A percentile compares a stretch with the other conserved stretches of the same genome.
phyloP scores from a whole-genome alignment of 192 early-diverging fungal genomes.

The Umbelopsis sp. region DNA sequence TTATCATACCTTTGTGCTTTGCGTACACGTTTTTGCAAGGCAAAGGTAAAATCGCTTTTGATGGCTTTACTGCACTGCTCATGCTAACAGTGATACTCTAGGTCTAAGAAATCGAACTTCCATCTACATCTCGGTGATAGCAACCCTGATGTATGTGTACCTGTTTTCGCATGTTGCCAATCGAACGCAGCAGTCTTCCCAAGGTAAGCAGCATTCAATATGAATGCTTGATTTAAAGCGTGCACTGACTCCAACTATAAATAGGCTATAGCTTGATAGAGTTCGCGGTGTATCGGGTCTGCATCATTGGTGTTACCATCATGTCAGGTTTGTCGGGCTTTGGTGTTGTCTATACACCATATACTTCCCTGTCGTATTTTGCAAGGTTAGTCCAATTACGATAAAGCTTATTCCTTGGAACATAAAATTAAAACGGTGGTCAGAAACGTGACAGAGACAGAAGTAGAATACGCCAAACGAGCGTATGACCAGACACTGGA shows the following conservation, averaged over 20 bases:
- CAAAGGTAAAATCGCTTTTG: constrained; percentile 8
- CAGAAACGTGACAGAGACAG: constrained; percentile 50
- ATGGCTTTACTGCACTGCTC: too few species aligned
- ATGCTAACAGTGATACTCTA: not conserved
- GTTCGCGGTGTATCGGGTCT: constrained; percentile 79
- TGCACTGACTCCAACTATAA: not conserved
- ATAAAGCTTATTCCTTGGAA: not conserved
- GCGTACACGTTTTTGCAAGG: constrained; percentile 59
- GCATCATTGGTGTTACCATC: constrained; percentile 89
- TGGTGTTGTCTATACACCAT: constrained; percentile 92
- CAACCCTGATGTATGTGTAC: constrained; percentile 17
- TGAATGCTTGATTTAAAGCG: not conserved
- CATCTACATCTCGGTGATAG: not conserved
- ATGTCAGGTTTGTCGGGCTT: constrained; percentile 95
- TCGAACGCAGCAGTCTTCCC: not conserved
- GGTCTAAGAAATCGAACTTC: not conserved
- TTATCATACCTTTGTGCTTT: constrained; percentile 71
- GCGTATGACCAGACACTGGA: constrained; percentile 57
- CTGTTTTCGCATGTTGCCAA: constrained; percentile 4
- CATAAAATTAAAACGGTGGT: not conserved
- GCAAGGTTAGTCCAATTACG: constrained; percentile 56
- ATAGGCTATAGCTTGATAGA: constrained; percentile 55
- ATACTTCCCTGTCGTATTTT: constrained; percentile 83
- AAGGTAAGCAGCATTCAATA: not conserved
- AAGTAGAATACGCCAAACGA: constrained; percentile 63